These are phyloP conservation scores for Betula pendula DNA, from an alignment of 306 rosid genomes.

Conservation along the genomic window DNA sequence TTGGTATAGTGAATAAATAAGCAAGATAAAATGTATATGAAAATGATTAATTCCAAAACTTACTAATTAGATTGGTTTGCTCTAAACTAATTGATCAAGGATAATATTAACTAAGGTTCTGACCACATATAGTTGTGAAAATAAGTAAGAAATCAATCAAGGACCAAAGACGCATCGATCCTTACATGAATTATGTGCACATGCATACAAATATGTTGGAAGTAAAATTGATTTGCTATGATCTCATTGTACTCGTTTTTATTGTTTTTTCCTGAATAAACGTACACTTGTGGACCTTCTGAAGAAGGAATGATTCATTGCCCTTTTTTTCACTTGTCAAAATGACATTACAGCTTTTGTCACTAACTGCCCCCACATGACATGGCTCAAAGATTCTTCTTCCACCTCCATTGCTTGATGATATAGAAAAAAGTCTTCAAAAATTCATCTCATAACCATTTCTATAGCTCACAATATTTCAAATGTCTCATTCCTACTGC, in stretches of 20 bases:
- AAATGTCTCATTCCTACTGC: background rate
- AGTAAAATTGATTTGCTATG: conserved; percentile 29
- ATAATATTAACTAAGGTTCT: too few species aligned
- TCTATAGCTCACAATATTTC: too few species aligned
- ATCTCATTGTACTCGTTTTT: conserved; percentile 16
- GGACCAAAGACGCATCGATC: background rate
- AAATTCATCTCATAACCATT: background rate
- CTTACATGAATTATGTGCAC: conserved; percentile 10
- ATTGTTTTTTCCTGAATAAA: conserved; percentile 12
- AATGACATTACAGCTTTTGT: conserved; percentile 39
- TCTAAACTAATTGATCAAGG: too few species aligned
- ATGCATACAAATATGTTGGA: conserved; percentile 13
- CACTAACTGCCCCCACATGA: conserved; percentile 41
- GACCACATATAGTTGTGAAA: background rate
- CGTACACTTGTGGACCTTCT: conserved; percentile 36
- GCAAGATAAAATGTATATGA: too few species aligned
- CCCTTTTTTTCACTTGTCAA: conserved; percentile 32
- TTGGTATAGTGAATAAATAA: too few species aligned
- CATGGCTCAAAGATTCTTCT: conserved; percentile 37
- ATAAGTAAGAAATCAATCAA: background rate
- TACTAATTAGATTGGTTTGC: too few species aligned
- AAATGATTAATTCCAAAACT: too few species aligned
- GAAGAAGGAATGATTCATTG: conserved; percentile 27
- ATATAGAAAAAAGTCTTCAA: too few species aligned
- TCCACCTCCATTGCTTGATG: background rate